A percentile compares a stretch with the other conserved stretches of the same genome.
phyloP scores from a whole-genome alignment of 495 filamentous ascomycete genomes.

The Penicillium cataractarum region DNA sequence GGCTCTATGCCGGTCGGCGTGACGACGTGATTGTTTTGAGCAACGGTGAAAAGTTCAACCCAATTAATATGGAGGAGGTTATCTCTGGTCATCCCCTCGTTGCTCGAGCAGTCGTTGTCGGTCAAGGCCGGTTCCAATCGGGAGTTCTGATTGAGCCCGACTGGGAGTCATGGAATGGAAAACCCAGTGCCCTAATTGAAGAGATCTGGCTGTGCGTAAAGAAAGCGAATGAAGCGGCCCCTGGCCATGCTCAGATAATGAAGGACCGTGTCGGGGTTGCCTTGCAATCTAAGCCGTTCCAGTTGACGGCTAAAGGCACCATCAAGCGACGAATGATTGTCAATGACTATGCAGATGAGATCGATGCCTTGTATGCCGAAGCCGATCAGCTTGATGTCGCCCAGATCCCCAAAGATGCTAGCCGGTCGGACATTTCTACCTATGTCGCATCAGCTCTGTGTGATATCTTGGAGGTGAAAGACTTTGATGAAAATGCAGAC shows the following conservation, averaged over 20 bases:
- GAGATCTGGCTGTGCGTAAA: conserved; percentile 55
- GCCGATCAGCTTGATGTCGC: conserved; percentile 8
- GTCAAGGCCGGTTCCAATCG: conserved; percentile 38
- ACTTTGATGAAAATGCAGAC: conserved; percentile 10
- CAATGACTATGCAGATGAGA: conserved; percentile 52
- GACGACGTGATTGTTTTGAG: conserved; percentile 50
- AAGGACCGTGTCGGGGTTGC: conserved; percentile 31
- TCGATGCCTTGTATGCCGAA: conserved; percentile 48
- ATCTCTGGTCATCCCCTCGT: conserved; percentile 36
- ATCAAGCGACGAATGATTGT: conserved; percentile 49
- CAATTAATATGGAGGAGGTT: conserved; percentile 38
- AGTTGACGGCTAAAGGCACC: conserved; percentile 55
- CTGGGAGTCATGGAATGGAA: conserved; percentile 17
- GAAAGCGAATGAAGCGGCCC: conserved; percentile 17
- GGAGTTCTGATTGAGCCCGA: conserved; percentile 18
- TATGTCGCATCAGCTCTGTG: conserved; percentile 11
- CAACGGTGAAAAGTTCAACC: conserved; percentile 51
- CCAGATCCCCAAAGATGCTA: conserved; percentile 12
- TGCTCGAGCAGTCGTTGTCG: conserved; percentile 36
- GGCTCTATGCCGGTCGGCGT: conserved; percentile 37
- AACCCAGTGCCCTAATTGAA: conserved; percentile 60
- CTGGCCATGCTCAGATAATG: conserved; percentile 15
- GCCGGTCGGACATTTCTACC: not conserved
- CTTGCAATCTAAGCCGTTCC: conserved; percentile 50
- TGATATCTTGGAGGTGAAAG: not conserved